phyloP scores from a whole-genome alignment of 352 stramenopile species.

The Discostella stelligera region DNA sequence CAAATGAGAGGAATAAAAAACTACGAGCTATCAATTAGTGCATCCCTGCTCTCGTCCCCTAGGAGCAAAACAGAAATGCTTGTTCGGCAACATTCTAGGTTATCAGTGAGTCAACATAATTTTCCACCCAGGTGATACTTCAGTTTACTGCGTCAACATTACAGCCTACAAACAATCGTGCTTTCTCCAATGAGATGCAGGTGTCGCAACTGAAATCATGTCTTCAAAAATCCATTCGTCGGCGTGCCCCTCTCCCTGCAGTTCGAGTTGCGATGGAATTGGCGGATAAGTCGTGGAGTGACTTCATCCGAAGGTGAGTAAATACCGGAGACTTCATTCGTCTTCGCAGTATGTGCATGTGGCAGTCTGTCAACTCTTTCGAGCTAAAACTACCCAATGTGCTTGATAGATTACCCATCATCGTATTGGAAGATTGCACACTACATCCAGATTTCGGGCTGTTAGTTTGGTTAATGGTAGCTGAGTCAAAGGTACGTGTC shows the following conservation, averaged over 20 bases:
- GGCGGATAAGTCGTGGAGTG: conserved; percentile 57
- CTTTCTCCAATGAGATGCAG: neutral
- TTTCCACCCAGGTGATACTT: neutral
- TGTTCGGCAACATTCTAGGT: conserved; percentile 57
- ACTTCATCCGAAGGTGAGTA: conserved; percentile 65
- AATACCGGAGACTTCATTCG: neutral
- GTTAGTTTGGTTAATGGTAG: conserved; percentile 81
- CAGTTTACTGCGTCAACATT: neutral
- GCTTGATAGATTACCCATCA: conserved; percentile 68
- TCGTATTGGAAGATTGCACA: conserved; percentile 82
- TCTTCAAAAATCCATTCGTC: conserved; percentile 81
- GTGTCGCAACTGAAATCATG: conserved; percentile 77
- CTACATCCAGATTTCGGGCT: conserved; percentile 76
- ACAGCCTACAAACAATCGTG: neutral
- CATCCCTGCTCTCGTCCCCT: conserved; percentile 27
- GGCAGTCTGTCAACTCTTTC: neutral
- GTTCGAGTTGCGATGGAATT: conserved; percentile 80
- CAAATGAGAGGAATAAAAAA: conserved; percentile 40
- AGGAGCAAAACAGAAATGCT: conserved; percentile 28
- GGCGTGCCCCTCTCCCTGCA: conserved; percentile 65
- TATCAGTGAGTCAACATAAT: conserved; percentile 44
- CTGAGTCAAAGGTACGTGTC: conserved; percentile 59
- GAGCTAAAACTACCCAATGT: neutral
- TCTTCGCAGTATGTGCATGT: neutral
- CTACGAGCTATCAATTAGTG: conserved; percentile 46